Conservation (phyloP, 2,329 filamentous ascomycete species). For the Cytospora schulzeri region DNA sequence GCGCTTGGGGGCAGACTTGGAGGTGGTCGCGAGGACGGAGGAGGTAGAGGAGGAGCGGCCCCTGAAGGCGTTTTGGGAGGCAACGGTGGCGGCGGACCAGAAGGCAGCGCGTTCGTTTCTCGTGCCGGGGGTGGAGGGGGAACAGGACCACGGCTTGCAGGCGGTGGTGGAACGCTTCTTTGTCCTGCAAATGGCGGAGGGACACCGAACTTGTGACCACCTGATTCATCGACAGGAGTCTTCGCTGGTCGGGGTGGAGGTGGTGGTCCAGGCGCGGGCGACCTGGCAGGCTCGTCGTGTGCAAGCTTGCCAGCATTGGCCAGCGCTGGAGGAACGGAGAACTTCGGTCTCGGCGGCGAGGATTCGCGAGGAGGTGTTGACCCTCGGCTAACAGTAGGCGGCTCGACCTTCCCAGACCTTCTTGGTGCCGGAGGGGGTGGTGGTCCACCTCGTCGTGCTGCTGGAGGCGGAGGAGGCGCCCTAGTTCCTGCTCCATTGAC, state of each 20-base stretch:
- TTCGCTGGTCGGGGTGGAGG: constrained; percentile 72
- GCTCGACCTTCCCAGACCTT: constrained; percentile 57
- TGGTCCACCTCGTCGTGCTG: constrained; percentile 39
- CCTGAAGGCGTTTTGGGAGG: constrained; percentile 51
- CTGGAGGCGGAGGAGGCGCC: constrained; percentile 45
- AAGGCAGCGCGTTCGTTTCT: constrained; percentile 35
- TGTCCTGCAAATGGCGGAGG: constrained; percentile 78
- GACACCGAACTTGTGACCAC: constrained; percentile 67
- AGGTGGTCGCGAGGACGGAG: constrained; percentile 55
- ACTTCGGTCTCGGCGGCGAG: constrained; percentile 70
- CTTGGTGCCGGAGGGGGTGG: constrained; percentile 61
- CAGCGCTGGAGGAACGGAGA: constrained; percentile 83
- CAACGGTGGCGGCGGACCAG: constrained; percentile 45
- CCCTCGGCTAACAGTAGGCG: constrained; percentile 41
- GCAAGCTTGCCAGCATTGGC: constrained; percentile 89
- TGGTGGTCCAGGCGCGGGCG: constrained; percentile 60
- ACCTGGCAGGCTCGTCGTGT: constrained; percentile 51
- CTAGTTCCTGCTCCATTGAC: constrained; percentile 42
- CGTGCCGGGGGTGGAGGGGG: constrained; percentile 70
- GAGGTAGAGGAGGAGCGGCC: constrained; percentile 53
- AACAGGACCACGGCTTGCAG: constrained; percentile 69
- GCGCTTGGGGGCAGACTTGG: constrained; percentile 41
- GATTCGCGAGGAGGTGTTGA: constrained; percentile 69
- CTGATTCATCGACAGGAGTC: constrained; percentile 64
- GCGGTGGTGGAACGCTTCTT: constrained; percentile 70